Conservation (phyloP, 1,284 basidiomycete species). For the Tilletia setariae region DNA sequence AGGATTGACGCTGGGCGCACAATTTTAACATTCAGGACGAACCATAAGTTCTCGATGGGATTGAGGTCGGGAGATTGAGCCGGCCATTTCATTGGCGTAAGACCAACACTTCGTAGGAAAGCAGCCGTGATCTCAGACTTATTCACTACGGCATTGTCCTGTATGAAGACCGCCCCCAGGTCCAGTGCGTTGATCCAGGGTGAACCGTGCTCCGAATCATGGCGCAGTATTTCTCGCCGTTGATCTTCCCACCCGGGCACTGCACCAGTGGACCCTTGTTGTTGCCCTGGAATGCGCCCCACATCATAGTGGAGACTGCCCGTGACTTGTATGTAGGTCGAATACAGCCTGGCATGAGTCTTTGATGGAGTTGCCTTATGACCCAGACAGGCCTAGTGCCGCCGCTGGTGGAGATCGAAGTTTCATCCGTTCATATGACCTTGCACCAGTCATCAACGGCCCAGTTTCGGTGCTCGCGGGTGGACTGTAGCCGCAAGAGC, state of each 20-base stretch:
- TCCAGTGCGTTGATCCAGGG: background rate
- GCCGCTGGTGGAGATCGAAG: background rate
- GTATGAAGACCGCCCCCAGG: background rate
- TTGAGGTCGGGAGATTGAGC: constrained; percentile 12
- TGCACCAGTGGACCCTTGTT: background rate
- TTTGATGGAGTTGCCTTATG: background rate
- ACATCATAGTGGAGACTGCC: background rate
- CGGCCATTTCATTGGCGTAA: background rate
- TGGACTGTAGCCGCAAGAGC: background rate
- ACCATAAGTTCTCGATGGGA: background rate
- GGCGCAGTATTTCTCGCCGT: background rate
- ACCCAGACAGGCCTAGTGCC: background rate
- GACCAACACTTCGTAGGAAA: background rate
- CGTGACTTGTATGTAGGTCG: background rate
- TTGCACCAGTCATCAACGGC: background rate
- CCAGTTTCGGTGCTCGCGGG: background rate
- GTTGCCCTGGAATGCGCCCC: background rate
- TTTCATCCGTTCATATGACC: constrained; percentile 1
- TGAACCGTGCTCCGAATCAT: background rate
- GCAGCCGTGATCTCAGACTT: background rate
- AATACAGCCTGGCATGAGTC: background rate
- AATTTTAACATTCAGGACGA: constrained; percentile 4
- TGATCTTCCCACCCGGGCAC: background rate
- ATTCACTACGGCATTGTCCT: background rate
- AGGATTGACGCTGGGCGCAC: too few relatives aligned